A percentile compares a stretch with the other conserved stretches of the same genome.
phyloP scores from a whole-genome alignment of 768 basidiomycete genomes.

The Ephemerocybe angulata region DNA sequence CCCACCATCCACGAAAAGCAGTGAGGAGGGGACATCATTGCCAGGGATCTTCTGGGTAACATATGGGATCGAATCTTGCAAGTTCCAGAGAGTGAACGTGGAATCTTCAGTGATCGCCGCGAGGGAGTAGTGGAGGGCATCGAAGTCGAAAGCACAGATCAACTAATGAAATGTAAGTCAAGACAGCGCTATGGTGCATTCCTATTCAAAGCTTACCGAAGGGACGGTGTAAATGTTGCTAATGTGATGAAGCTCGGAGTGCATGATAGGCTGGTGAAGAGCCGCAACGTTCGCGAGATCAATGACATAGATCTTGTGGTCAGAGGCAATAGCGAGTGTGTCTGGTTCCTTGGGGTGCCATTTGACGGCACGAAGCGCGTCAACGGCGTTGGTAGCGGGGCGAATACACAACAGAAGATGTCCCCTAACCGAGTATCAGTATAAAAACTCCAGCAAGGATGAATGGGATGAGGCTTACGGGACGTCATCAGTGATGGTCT shows the following conservation, averaged over 20 bases:
- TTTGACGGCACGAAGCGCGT: constrained; percentile 76
- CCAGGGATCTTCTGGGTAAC: constrained; percentile 74
- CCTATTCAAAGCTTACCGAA: constrained; percentile 48
- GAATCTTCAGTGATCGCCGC: constrained; percentile 83
- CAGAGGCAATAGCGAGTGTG: constrained; percentile 79
- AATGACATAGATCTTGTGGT: constrained; percentile 70
- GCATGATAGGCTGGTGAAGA: constrained; percentile 60
- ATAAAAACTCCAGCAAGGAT: constrained; percentile 4
- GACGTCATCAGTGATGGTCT: constrained; percentile 80
- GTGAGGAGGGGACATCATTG: constrained; percentile 76
- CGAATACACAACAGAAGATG: constrained; percentile 64
- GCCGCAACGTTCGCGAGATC: constrained; percentile 62
- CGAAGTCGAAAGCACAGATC: constrained; percentile 83
- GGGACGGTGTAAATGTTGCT: constrained; percentile 64
- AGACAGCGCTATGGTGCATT: constrained; percentile 2
- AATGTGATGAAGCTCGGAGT: constrained; percentile 66
- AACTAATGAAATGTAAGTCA: constrained; percentile 41
- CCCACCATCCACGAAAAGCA: constrained; percentile 85
- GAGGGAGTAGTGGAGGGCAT: constrained; percentile 69
- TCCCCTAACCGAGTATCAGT: constrained; percentile 44
- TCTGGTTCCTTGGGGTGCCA: constrained; percentile 85
- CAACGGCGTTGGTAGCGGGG: constrained; percentile 55
- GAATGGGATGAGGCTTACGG: constrained; percentile 59
- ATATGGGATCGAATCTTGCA: constrained; percentile 72
- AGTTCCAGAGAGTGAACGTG: constrained; percentile 78